These are phyloP conservation scores for Naganishia friedmannii DNA, from an alignment of 768 basidiomycete species.

Conservation along the genomic window DNA sequence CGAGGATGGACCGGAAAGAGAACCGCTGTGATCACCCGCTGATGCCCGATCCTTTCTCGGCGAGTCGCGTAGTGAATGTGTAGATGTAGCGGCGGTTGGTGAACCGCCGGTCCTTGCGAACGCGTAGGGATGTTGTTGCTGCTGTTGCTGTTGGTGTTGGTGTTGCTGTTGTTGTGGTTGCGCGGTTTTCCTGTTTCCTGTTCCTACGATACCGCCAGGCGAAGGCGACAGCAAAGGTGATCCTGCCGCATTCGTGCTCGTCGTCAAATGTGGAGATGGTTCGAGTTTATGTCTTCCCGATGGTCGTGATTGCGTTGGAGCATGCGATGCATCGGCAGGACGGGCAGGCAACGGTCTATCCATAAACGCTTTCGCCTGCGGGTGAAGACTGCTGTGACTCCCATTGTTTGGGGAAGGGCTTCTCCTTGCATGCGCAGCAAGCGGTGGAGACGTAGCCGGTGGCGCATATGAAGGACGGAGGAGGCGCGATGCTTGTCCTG, in stretches of 20 bases:
- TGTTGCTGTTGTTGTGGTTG: slow-evolving; percentile 4
- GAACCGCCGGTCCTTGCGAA: background rate
- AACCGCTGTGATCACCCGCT: background rate
- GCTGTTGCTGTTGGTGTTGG: background rate
- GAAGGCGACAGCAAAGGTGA: no score
- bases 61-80: background rate
- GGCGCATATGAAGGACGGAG: background rate
- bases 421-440: background rate
- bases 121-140: background rate
- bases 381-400: background rate
- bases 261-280: no score
- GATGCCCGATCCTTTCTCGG: background rate
- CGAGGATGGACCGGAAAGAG: background rate
- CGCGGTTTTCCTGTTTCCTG: background rate
- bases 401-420: background rate
- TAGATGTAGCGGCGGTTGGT: background rate
- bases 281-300: no score
- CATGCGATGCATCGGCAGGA: background rate
- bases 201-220: background rate
- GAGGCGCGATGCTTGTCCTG: background rate
- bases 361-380: slow-evolving; percentile 22
- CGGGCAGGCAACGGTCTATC: slow-evolving; percentile 29
- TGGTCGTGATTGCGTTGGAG: no score
- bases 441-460: background rate
- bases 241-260: no score